phyloP scores from a whole-genome alignment of 2,329 filamentous ascomycete species.

The Sporothrix humicola region DNA sequence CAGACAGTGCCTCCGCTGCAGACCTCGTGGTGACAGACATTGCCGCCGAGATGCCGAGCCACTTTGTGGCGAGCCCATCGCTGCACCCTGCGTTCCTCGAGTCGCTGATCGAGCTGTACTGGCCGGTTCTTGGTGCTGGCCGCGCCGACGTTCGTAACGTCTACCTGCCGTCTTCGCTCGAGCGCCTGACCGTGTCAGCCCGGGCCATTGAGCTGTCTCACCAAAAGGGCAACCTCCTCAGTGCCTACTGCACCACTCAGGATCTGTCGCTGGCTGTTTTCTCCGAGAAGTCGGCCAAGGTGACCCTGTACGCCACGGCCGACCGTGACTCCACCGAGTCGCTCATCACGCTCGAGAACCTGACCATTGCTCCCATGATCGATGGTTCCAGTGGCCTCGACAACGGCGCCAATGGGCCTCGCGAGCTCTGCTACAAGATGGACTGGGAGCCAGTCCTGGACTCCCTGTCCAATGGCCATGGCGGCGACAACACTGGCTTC shows the following conservation, averaged over 20 bases:
- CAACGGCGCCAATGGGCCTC: conserved; percentile 40
- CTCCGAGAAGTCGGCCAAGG: conserved; percentile 46
- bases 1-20: conserved; percentile 44
- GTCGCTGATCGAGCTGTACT: conserved; percentile 51
- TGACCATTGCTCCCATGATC: conserved; percentile 50
- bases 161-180: conserved; percentile 52
- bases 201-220: conserved; percentile 41
- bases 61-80: conserved; percentile 44
- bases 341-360: conserved; percentile 45
- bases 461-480: background rate
- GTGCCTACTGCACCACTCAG: conserved; percentile 47
- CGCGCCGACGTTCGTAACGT: conserved; percentile 45
- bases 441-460: conserved; percentile 53
- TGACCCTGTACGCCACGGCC: conserved; percentile 47
- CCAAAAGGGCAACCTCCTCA: conserved; percentile 44
- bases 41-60: conserved; percentile 50
- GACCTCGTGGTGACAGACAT: conserved; percentile 48
- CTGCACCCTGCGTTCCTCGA: conserved; percentile 51
- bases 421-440: conserved; percentile 54
- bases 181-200: conserved; percentile 48
- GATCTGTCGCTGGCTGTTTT: conserved; percentile 39
- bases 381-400: conserved; percentile 45
- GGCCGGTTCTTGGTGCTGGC: conserved; percentile 47
- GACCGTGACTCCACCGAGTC: conserved; percentile 43
- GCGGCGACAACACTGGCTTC: conserved; percentile 34